Conservation (phyloP, 768 basidiomycete species). For the Mycena pura region DNA sequence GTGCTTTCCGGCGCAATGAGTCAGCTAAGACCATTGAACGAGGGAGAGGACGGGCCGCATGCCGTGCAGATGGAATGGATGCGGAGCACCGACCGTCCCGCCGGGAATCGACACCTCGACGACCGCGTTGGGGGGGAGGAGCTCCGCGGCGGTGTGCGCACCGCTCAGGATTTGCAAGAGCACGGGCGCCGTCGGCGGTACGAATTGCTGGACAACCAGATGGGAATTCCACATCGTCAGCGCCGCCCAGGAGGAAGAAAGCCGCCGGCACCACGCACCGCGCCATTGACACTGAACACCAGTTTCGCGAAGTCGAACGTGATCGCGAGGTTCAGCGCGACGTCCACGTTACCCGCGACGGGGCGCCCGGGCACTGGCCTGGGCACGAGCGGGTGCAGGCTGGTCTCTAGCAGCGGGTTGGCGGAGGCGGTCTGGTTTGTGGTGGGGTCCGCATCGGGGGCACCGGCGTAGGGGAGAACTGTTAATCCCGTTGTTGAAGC, state of each 20-base stretch:
- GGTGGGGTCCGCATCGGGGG: constrained; percentile 50
- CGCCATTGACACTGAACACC: constrained; percentile 19
- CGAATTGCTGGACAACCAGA: background rate
- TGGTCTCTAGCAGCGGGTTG: constrained; percentile 44
- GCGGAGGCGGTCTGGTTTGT: constrained; percentile 30
- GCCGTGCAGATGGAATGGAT: constrained; percentile 27
- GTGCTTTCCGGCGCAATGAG: constrained; percentile 25
- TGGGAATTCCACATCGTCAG: background rate
- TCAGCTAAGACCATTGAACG: background rate
- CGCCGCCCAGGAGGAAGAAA: background rate
- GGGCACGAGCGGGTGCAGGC: constrained; percentile 43
- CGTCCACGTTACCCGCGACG: constrained; percentile 15
- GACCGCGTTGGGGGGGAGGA: constrained; percentile 1
- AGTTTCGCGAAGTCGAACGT: background rate
- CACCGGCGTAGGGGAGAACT: constrained; percentile 59
- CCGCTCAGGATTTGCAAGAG: constrained; percentile 27
- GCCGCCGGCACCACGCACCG: constrained; percentile 35
- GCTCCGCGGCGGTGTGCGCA: constrained; percentile 8
- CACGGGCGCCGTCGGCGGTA: constrained; percentile 3
- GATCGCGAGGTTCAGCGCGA: constrained; percentile 18
- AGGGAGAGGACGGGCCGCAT: background rate
- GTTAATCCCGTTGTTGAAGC: constrained; percentile 48
- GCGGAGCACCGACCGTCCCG: constrained; percentile 21
- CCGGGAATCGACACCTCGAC: constrained; percentile 30
- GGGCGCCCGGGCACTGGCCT: constrained; percentile 9